Base-by-base conservation (phyloP, 768 basidiomycete genomes). In the Amanita jacksonii region DNA sequence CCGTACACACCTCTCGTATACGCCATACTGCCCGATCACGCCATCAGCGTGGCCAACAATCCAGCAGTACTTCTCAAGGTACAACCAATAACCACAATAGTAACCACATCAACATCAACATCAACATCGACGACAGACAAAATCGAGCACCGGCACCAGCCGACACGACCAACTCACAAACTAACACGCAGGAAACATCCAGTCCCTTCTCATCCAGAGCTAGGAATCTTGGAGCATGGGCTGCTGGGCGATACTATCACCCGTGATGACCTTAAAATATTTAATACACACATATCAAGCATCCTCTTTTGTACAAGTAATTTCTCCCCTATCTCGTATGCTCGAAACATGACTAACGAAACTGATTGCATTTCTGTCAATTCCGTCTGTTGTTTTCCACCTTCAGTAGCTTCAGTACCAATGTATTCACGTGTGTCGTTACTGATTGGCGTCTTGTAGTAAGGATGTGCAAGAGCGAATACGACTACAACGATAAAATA, bases 1-100 rank as follows among this genome's bases (percentile, higher is more conserved):
- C 70, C 20, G 80, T 86, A 28, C 41, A 44, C 22, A 38, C 18
- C 23, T 43, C 39, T 22, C 46, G 35, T 12, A 15, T 47, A 19
- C 42, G 42, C 12, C 10, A 27, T 15, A n/a, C 32, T 9, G 10
- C 12, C 33, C 7, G 27, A 28, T 12, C 27, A 12, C 42, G 33
- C 16, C 42, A 43, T 8, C 33, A 34, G 18, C 42, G 42, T 3
- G 32, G 32, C 33, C 30, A 43, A 24, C 19, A 6, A 18, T n/a
- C n/a, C n/a, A n/a, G n/a, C n/a, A 23, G 23, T 38, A 18, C 38
- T 22, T 5, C 20, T 22, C 9, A 12, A 5, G 16, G 22, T 22
- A 19, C 10, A 5, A 3, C 5, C n/a, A 24, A 38, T 19, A 5
- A n/a, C 18, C 4, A 19, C 34, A 36, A 15, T 27, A 15, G 4